These are phyloP conservation scores for Telopea speciosissima DNA, from an alignment of 177 flowering plant species.

Conservation along the genomic window DNA sequence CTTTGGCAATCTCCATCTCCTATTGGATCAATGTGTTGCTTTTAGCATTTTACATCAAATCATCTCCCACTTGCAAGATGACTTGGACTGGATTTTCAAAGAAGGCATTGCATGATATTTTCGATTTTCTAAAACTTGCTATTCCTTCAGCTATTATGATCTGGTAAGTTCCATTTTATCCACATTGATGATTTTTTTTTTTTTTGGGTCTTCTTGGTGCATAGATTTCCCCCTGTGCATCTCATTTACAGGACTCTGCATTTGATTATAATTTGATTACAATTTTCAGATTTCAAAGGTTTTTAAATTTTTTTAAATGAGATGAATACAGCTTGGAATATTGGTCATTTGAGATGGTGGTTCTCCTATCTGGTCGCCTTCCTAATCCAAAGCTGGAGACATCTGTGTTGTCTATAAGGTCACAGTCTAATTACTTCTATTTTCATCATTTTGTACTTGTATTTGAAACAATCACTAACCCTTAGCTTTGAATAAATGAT, in stretches of 20 bases:
- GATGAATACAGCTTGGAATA: slow-evolving; percentile 43
- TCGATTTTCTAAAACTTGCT: slow-evolving; percentile 37
- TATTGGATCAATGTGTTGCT: slow-evolving; percentile 41
- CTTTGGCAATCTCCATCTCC: slow-evolving; percentile 40
- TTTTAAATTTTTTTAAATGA: neutral
- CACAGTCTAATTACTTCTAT: neutral
- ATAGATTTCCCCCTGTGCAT: too few relatives aligned
- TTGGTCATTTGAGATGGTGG: slow-evolving; percentile 69
- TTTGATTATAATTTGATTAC: too few relatives aligned
- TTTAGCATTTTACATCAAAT: slow-evolving; percentile 35
- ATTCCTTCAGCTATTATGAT: slow-evolving; percentile 58
- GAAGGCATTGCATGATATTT: slow-evolving; percentile 33
- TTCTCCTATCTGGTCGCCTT: slow-evolving; percentile 61
- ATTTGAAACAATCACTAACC: neutral
- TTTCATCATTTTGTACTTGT: neutral
- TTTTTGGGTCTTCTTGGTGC: too few relatives aligned
- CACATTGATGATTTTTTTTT: too few relatives aligned
- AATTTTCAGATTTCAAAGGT: neutral
- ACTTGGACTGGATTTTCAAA: slow-evolving; percentile 50
- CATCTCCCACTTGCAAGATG: slow-evolving; percentile 30
- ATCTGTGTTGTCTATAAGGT: slow-evolving; percentile 69
- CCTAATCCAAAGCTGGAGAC: slow-evolving; percentile 66
- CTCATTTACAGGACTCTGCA: neutral
- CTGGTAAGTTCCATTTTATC: slow-evolving; percentile 28
- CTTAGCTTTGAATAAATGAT: too few relatives aligned